Evolutionary conservation across 1,284 basidiomycete genomes (phyloP), one percentile per base, ranked within the genome.

Genomic region (Laetiporus sulphureus): DNA sequence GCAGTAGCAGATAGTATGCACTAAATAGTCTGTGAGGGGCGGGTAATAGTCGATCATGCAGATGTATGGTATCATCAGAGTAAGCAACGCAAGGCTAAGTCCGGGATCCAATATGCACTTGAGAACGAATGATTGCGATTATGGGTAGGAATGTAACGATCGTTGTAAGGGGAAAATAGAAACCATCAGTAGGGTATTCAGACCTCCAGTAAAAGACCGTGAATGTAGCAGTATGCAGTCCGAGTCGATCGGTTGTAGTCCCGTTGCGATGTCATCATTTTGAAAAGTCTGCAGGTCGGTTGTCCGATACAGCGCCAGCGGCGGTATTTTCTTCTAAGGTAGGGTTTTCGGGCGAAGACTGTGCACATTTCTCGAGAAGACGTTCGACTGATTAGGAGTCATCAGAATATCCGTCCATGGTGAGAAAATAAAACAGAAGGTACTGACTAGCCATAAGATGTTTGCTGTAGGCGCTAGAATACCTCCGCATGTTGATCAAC

Each of bases 391-490:
- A 11, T 35, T 38, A 30, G 25, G n/a, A 8, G 25, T 13, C 8
- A 27, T 27, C 25, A 27, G 25, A 7, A n/a, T n/a, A n/a, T n/a
- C n/a, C n/a, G n/a, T n/a, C n/a, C n/a, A 7, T 8, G 13, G 25
- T 27, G 19, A 29, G 22, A 32, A 23, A 39, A 42, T 18, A 32
- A 10, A 39, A 31, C 0, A 31, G 43, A 31, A 39, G 32, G 30
- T 15, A 67, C 85, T 50, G 59, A 89, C 87, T 88, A 31, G 89
- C 78, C 36, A 75, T 71, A 40, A 91, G 73, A 57, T 91, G 86
- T 62, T 89, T 87, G 64, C 74, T 83, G 58, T 87, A 83, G 20
- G 77, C 73, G 54, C 75, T 79, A 19, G 81, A 79, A 52, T 79
- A 80, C 51, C 76, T 72, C 42, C 83, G 77, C 73, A 91, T 83